A percentile compares a stretch with the other conserved stretches of the same genome.
These are phyloP conservation scores for Solanum hybrid DNA, from an alignment of 305 asterid genomes.

Conservation along the genomic window DNA sequence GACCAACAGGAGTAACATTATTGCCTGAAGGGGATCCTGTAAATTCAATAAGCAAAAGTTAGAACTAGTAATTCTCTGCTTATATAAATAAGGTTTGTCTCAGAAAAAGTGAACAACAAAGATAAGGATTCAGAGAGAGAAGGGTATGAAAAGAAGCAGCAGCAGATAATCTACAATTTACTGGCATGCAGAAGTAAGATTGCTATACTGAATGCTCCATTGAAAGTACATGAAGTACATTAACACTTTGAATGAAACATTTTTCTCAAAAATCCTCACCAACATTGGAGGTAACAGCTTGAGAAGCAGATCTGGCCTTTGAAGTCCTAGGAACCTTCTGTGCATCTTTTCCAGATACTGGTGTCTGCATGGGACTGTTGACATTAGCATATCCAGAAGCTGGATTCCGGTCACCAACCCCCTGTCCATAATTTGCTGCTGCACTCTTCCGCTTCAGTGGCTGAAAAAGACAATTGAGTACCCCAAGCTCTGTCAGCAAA, in stretches of 20 bases:
- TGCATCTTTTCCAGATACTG: conserved; percentile 52
- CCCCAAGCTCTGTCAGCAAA: background rate
- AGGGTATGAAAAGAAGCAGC: background rate
- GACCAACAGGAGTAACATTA: conserved; percentile 73
- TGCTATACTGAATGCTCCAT: background rate
- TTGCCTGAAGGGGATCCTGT: conserved; percentile 84
- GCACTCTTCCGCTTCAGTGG: conserved; percentile 67
- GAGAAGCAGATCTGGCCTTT: conserved; percentile 54
- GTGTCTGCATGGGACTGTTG: conserved; percentile 42
- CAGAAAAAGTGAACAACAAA: background rate
- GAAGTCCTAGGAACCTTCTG: conserved; percentile 63
- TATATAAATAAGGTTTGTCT: background rate
- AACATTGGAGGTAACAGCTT: conserved; percentile 43
- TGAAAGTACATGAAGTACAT: background rate
- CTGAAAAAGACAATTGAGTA: conserved; percentile 23
- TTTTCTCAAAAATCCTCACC: conserved; percentile 40
- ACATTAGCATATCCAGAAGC: conserved; percentile 29
- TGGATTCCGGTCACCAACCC: conserved; percentile 35
- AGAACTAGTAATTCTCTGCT: background rate
- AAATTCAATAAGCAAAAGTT: conserved; percentile 8
- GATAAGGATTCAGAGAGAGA: background rate
- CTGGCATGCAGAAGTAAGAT: background rate
- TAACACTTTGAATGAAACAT: background rate
- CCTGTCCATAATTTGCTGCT: conserved; percentile 36
- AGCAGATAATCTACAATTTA: background rate